Evolutionary conservation across 306 rosid genomes (phyloP).

Genomic region (Vigna angularis): DNA sequence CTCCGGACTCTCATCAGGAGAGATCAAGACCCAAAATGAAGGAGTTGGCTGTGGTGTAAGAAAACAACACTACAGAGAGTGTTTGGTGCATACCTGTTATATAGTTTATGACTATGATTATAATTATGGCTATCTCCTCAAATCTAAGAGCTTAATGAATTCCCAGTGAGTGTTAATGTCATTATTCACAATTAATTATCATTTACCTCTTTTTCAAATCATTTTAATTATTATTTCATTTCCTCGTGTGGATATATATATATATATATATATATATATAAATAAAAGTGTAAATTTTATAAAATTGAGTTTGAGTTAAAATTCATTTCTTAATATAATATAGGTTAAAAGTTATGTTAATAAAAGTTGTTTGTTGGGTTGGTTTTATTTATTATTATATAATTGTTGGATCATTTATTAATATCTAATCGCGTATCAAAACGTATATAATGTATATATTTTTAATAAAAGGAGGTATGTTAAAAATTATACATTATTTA

Average conservation of each 20-base stretch:
- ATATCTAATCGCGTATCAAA: accelerated
- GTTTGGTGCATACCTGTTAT: constrained; percentile 35
- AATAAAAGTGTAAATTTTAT: no score
- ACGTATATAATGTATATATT: no score
- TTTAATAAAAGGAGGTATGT: no score
- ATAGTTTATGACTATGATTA: constrained; percentile 36
- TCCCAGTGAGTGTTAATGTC: not conserved
- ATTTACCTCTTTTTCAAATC: not conserved
- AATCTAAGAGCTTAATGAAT: constrained; percentile 35
- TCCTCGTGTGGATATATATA: no score
- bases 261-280: no score
- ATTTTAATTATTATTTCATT: not conserved
- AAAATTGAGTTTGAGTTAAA: no score
- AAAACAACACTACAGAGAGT: not conserved
- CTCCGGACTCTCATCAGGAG: constrained; percentile 65
- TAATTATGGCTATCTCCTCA: constrained; percentile 30
- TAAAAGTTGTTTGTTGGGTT: no score
- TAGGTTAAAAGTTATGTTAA: no score
- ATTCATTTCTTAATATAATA: no score
- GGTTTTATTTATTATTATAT: no score
- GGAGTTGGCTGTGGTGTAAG: constrained; percentile 52
- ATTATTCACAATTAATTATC: not conserved
- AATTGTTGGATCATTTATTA: accelerated
- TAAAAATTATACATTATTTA: no score
- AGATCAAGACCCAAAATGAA: constrained; percentile 71